Evolutionary conservation across 1,284 basidiomycete genomes (phyloP).

Genomic region (Marasmius tenuissimus): DNA sequence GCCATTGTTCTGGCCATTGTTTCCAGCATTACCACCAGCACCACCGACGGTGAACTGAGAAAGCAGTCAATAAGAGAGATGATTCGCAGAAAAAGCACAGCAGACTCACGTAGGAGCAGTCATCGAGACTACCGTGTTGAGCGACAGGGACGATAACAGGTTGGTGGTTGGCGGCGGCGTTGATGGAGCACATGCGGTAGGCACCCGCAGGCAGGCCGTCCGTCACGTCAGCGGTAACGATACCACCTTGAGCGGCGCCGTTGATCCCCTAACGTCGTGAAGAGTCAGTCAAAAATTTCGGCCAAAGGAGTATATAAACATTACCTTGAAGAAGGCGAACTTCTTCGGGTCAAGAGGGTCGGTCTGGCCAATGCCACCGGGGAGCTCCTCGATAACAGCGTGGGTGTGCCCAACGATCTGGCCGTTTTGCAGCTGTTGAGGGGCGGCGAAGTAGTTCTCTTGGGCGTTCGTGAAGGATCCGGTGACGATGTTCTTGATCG

Average conservation of each 20-base stretch:
- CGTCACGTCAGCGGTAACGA: slow-evolving; percentile 52
- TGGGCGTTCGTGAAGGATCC: slow-evolving; percentile 58
- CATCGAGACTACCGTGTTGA: slow-evolving; percentile 34
- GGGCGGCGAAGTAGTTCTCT: slow-evolving; percentile 58
- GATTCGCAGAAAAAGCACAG: too few species aligned
- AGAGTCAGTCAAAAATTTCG: too few species aligned
- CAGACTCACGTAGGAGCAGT: slow-evolving; percentile 46
- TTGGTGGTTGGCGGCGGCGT: slow-evolving; percentile 64
- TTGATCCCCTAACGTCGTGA: slow-evolving; percentile 35
- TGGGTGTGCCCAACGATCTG: slow-evolving; percentile 58
- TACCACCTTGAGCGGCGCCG: slow-evolving; percentile 40
- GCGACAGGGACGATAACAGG: slow-evolving; percentile 63
- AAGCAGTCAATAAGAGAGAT: background rate
- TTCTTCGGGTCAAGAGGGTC: slow-evolving; percentile 45
- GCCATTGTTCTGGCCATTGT: slow-evolving; percentile 10
- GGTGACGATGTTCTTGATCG: slow-evolving; percentile 48
- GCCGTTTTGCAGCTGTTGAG: slow-evolving; percentile 54
- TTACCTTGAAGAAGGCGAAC: slow-evolving; percentile 61
- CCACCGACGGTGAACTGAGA: background rate
- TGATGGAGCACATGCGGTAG: slow-evolving; percentile 63
- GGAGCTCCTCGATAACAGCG: slow-evolving; percentile 52
- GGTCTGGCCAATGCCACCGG: slow-evolving; percentile 39
- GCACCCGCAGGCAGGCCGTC: slow-evolving; percentile 57
- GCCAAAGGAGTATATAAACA: too few species aligned
- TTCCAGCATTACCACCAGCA: background rate